Base-by-base conservation (phyloP, 352 stramenopile species). In the Phytophthora rubi region DNA sequence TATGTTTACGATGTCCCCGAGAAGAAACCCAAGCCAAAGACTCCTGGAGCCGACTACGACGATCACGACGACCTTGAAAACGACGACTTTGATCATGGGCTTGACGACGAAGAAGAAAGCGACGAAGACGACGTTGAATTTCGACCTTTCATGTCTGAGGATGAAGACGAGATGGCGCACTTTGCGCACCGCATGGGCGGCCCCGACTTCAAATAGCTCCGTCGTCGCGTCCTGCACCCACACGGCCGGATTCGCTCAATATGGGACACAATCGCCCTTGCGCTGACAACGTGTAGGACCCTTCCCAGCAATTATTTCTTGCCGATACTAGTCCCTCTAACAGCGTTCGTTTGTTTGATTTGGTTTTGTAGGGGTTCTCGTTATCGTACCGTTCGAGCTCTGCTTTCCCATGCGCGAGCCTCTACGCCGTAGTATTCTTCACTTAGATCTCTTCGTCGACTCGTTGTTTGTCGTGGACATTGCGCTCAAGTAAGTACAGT, bases 321-420 rank as follows among this genome's bases (percentile, higher is more conserved):
- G 23, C 23, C 23, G 23, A 26, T 26, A 26, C 23, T 26, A 26
- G 23, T 26, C 30, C 30, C 23, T 51, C n/a, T 30, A 12, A 21
- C 39, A 62, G 30, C 68, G 35, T n/a, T 30, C 35, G 23, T 26
- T 26, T 26, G 23, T 13, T n/a, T 53, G 3, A 0, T 23, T 10
- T 70, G 7, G 10, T 59, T 33, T 35, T 62, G 12, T 42, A 93
- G 83, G 85, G 83, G 71, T 93, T 33, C 66, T 91, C 15, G 26
- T 91, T 32, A 75, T 80, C 3, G 81, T 89, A 5, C 85, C 86
- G 44, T 90, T 93, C 53, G 85, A 95, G 70, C 76, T 95, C 7
- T 85, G 77, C 44, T 93, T 95, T 48, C 32, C 67, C 6, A 76
- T 90, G 47, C 58, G 63, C 6, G 28, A 61, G 6, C 1, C 26